phyloP scores from a whole-genome alignment of 1,284 basidiomycete genomes.

The Serendipita sp. region DNA sequence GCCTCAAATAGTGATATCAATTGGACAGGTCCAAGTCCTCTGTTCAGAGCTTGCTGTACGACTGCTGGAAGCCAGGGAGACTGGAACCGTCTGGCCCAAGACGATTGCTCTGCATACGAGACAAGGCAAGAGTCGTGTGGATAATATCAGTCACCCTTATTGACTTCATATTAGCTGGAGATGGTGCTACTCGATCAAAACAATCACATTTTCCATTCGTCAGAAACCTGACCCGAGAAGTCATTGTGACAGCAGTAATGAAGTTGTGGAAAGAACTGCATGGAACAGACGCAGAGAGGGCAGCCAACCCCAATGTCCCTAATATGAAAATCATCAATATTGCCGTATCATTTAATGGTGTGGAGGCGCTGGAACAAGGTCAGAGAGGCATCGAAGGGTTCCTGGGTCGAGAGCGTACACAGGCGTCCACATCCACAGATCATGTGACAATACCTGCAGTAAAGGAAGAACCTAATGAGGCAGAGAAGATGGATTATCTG shows the following conservation, averaged over 20 bases:
- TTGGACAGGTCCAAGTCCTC: conserved; percentile 34
- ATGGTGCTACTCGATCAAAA: conserved; percentile 52
- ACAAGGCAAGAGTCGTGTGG: conserved; percentile 33
- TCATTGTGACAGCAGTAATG: conserved; percentile 64
- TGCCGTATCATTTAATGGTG: conserved; percentile 66
- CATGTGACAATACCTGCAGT: conserved; percentile 15
- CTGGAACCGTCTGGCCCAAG: conserved; percentile 79
- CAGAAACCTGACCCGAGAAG: conserved; percentile 56
- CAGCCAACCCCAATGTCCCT: conserved; percentile 16
- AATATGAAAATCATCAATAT: conserved; percentile 60
- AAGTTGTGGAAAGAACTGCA: conserved; percentile 81
- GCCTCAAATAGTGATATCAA: no score
- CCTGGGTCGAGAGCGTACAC: conserved; percentile 42
- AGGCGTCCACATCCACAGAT: conserved; percentile 19
- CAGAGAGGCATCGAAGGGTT: conserved; percentile 83
- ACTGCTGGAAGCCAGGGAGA: conserved; percentile 67
- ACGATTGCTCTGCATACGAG: conserved; percentile 67
- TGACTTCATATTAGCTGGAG: conserved; percentile 30
- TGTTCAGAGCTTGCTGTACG: conserved; percentile 80
- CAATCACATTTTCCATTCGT: conserved; percentile 76
- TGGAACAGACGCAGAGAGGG: conserved; percentile 26
- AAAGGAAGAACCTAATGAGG: conserved; percentile 16
- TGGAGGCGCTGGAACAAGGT: conserved; percentile 67
- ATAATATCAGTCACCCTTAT: background rate
- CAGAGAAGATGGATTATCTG: conserved; percentile 9